Conservation (phyloP, 331 rosid species). For the Cydonia oblonga region DNA sequence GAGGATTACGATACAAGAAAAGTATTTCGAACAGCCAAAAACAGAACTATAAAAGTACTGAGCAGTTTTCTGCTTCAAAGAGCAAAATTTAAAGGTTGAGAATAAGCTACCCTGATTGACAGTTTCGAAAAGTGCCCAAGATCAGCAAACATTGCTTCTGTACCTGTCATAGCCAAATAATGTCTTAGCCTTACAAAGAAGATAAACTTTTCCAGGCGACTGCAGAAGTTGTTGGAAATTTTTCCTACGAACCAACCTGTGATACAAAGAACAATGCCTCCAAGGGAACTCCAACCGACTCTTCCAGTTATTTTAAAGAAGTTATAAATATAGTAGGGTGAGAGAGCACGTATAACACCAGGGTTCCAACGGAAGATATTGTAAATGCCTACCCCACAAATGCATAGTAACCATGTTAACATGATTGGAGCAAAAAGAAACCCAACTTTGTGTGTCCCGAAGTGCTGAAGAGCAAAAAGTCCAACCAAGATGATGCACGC, state of each 20-base stretch:
- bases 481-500: slow-evolving; percentile 29
- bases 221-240: not conserved
- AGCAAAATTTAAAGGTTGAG: not conserved
- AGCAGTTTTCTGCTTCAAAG: not conserved
- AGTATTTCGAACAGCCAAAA: not conserved
- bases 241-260: slow-evolving; percentile 13
- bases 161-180: slow-evolving; percentile 10
- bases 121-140: slow-evolving; percentile 34
- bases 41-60: not conserved
- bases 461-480: slow-evolving; percentile 28
- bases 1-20: not conserved
- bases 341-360: slow-evolving; percentile 16
- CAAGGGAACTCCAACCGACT: slow-evolving; percentile 25
- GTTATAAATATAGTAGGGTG: slow-evolving; percentile 19
- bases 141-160: slow-evolving; percentile 33
- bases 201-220: not conserved
- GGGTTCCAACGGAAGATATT: slow-evolving; percentile 29
- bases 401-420: slow-evolving; percentile 19
- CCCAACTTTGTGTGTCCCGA: slow-evolving; percentile 25
- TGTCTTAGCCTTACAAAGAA: not conserved
- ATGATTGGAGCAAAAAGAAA: slow-evolving; percentile 33
- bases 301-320: slow-evolving; percentile 17
- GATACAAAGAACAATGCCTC: slow-evolving; percentile 27
- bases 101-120: slow-evolving; percentile 17
- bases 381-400: slow-evolving; percentile 23